Evolutionary conservation across 2,329 filamentous ascomycete species (phyloP), one percentile per base, ranked within the genome.

Genomic region (Helotiales sp.): DNA sequence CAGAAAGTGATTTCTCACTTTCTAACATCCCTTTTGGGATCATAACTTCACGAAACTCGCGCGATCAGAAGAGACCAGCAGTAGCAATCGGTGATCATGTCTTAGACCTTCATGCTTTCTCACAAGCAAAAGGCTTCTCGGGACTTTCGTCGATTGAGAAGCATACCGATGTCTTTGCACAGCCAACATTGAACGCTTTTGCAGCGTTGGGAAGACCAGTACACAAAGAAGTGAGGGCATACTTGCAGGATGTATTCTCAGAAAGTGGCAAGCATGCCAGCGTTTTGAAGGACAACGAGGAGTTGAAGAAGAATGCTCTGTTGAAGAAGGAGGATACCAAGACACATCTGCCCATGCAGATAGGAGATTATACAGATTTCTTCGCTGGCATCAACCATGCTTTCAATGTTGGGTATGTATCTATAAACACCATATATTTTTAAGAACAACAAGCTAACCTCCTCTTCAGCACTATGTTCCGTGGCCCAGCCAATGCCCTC

Each of bases 351-450:
- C 92, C 92, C 1, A 89, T 96, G 86, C 83, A 84, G 63, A 93
- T 95, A 72, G 90, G 91, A 28, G 92, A 95, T 77, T 96, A 95
- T 78, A 93, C 92, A 1, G 92, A 96, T 78, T 96, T 96, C 81
- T 96, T 93, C 76, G 92, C 90, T 10, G 92, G 92, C 15, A 81
- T 90, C 70, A 90, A 94, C 76, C 92, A 96, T 79, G 92, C 92
- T 20, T 90, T 88, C 80, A 90, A 89, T 63, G 72, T 73, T 63
- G 75, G 75, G 63, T 70, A 67, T 45, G 28, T 58, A 32, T 52
- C 59, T n/a, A 1, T 28, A 2, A 8, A n/a, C 40, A 40, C 17
- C 32, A 1, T 28, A 7, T n/a, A 7, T 30, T 26, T 8, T 13
- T 7, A 4, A 8, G 3, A 49, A 8, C 22, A 28, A 34, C 8